Evolutionary conservation across 2,329 filamentous ascomycete species (phyloP), one percentile per base, ranked within the genome.

Genomic region (Thelonectria discophora): DNA sequence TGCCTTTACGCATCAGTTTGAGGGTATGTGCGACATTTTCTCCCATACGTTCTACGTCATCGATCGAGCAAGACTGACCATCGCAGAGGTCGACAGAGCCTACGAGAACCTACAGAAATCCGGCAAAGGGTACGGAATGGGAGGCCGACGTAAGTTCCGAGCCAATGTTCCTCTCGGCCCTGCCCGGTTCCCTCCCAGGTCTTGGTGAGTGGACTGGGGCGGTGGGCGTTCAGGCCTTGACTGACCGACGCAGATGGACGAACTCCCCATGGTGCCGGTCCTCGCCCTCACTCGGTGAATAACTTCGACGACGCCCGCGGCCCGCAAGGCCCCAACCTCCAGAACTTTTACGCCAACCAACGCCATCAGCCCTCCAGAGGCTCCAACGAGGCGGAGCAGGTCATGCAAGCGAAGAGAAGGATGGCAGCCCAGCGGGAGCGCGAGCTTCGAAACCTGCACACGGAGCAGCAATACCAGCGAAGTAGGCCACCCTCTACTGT

Each of bases 401-500:
- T 97, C 88, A 92, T 97, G 86, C 95, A 98, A 88, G 94, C 93
- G 74, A 98, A 98, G 87, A 93, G 95, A 84, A 91, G 94, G 85
- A 96, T 98, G 92, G 95, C 95, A 75, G 95, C 95, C 79, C 95
- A 98, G 83, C 92, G 95, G 81, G 95, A 99, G 86, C 92, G 94
- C 81, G 95, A 99, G 84, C 90, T 99, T 80, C 93, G 95, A 81
- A 99, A 98, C 82, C 97, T 98, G 83, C 95, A 99, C 83, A 96
- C 97, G 83, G 95, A 99, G 88, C 95, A 99, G 88, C 95, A 99
- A 88, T 98, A 97, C 83, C 97, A 98, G 86, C 90, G 94, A 92
- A 97, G 95, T 98, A 92, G 88, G 91, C 88, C 88, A 80, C 86
- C 88, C 87, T 87, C 86, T 86, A 84, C 86, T 87, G 85, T 86